Evolutionary conservation across 805 yeast genomes (phyloP), one percentile per base, ranked within the genome.

Genomic region (Helenozyma baotianmanensis): DNA sequence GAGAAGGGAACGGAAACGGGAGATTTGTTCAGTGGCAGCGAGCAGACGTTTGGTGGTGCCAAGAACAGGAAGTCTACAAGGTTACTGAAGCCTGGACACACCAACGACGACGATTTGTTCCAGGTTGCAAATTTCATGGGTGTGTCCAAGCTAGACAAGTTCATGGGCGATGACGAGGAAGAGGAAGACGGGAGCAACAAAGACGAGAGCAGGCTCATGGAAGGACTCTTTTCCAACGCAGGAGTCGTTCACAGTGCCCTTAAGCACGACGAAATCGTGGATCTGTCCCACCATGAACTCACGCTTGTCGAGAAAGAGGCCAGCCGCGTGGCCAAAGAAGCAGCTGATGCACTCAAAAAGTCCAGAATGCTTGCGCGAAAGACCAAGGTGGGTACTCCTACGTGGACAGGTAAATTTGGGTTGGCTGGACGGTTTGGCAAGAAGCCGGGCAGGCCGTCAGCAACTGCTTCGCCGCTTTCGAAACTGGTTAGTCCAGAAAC

Each of bases 401-500:
- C 98, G 0, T 92, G 97, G 94, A 90, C 98, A 0, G 98, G 98
- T 0, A 76, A 75, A 45, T 86, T 81, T 65, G 98, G 98, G 0
- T 56, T 62, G 13, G 96, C 96, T 0, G 96, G 96, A 1, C 73
- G 68, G 43, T 57, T 66, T 19, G 62, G 60, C 0, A 48, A 40
- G 34, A 36, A 21, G 12, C n/a, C n/a, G n/a, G n/a, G n/a, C n/a
- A n/a, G n/a, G n/a, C n/a, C n/a, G n/a, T n/a, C n/a, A n/a, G 19
- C 19, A 8, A 13, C 30, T 3, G 13, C 12, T 3, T 23, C 19
- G 8, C 31, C 34, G 5, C 22, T n/a, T 1, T 10, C 18, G 6
- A 22, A 12, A 23, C 27, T 18, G 32, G 13, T 13, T 1, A 15
- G 25, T 11, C 32, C 32, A 3, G 36, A 21, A 21, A 5, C 35